Evolutionary conservation across 2,329 filamentous ascomycete genomes (phyloP).

Genomic region (Colletotrichum abscissum): DNA sequence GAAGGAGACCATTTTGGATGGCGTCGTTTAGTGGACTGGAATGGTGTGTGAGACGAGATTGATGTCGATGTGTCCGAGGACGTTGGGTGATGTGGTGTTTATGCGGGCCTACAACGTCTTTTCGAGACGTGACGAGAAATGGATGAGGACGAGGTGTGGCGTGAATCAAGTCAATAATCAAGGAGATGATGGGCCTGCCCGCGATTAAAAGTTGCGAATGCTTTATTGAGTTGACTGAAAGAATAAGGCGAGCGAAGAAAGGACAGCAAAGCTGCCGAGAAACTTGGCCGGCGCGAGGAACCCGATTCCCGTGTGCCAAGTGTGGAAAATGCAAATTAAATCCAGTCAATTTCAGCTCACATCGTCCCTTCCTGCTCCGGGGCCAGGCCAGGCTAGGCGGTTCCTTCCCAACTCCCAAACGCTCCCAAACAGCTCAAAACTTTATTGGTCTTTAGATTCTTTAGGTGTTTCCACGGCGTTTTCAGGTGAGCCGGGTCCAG

Average conservation of each 20-base stretch:
- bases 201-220: not conserved
- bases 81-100: not conserved
- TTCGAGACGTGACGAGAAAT: not conserved
- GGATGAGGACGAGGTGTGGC: too few species aligned
- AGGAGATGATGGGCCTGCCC: slow-evolving; percentile 9
- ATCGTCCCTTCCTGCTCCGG: not conserved
- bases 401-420: not conserved
- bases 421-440: not conserved
- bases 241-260: not conserved
- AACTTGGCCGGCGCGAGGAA: slow-evolving; percentile 23
- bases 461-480: not conserved
- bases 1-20: slow-evolving; percentile 29
- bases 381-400: not conserved
- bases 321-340: not conserved
- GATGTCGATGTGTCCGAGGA: not conserved
- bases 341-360: slow-evolving; percentile 1
- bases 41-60: not conserved
- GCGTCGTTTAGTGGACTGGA: not conserved
- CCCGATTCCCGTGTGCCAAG: slow-evolving; percentile 25
- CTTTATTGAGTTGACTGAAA: not conserved
- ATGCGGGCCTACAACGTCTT: not conserved
- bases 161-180: not conserved
- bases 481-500: not conserved
- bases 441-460: not conserved
- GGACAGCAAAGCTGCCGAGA: slow-evolving; percentile 4